A percentile compares a stretch with the other conserved stretches of the same genome.
Evolutionary conservation across 352 stramenopile genomes (phyloP).

Genomic region (Albugo candida): DNA sequence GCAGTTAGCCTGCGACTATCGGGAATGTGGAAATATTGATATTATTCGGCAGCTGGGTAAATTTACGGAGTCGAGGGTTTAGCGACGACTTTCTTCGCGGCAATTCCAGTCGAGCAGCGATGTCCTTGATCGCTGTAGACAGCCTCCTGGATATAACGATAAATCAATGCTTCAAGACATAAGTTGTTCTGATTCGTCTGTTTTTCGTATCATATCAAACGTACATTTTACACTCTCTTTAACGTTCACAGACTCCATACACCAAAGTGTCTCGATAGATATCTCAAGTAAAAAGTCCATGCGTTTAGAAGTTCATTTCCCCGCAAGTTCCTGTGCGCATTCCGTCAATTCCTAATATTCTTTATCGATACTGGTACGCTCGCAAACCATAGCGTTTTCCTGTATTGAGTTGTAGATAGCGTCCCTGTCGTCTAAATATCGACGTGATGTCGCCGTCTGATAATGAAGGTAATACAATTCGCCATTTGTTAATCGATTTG

Average conservation of each 20-base stretch:
- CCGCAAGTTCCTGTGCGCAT: conserved; percentile 30
- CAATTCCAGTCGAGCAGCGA: conserved; percentile 61
- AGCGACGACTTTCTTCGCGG: conserved; percentile 54
- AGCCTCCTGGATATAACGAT: conserved; percentile 42
- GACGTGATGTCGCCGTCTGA: conserved; percentile 59
- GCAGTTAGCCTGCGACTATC: background rate
- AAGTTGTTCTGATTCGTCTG: conserved; percentile 10
- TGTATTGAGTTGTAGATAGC: conserved; percentile 49
- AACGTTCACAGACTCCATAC: conserved; percentile 29
- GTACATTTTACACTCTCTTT: too few species aligned
- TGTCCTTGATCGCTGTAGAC: conserved; percentile 38
- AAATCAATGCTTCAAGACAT: conserved; percentile 37
- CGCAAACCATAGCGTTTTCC: conserved; percentile 25
- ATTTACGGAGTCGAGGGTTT: conserved; percentile 63
- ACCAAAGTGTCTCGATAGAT: conserved; percentile 45
- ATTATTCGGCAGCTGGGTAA: conserved; percentile 60
- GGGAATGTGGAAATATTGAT: background rate
- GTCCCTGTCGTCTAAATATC: conserved; percentile 56
- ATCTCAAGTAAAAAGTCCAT: conserved; percentile 33
- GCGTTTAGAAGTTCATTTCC: conserved; percentile 10
- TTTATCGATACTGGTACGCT: conserved; percentile 69
- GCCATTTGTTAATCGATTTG: conserved; percentile 32
- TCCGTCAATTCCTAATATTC: conserved; percentile 63
- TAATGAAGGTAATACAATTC: conserved; percentile 49
- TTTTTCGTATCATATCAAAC: conserved; percentile 11